Evolutionary conservation across 2,329 filamentous ascomycete species (phyloP).

Genomic region (Triangularia verruculosa): DNA sequence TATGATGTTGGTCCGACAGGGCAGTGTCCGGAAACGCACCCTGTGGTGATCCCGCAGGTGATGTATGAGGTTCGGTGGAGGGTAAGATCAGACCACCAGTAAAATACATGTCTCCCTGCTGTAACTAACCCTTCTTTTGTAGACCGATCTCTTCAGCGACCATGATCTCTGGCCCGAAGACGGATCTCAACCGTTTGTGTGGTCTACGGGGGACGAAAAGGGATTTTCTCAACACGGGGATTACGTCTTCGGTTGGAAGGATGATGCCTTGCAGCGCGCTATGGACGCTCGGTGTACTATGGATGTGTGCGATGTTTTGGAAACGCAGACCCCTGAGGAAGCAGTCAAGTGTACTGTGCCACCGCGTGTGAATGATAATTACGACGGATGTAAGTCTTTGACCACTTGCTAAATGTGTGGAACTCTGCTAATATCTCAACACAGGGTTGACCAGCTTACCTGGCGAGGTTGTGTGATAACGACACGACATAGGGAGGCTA

Average conservation of each 20-base stretch:
- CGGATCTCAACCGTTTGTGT: slow-evolving; percentile 19
- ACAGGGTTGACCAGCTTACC: slow-evolving; percentile 2
- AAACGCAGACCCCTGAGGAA: slow-evolving; percentile 19
- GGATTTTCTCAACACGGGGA: slow-evolving; percentile 21
- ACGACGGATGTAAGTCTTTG: slow-evolving; percentile 26
- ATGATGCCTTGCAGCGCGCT: slow-evolving; percentile 14
- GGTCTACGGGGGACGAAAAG: slow-evolving; percentile 29
- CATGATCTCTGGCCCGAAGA: slow-evolving; percentile 14
- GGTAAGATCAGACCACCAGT: no score
- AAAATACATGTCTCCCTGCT: no score
- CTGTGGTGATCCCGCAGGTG: slow-evolving; percentile 39
- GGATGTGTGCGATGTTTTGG: slow-evolving; percentile 12
- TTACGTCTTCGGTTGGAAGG: slow-evolving; percentile 21
- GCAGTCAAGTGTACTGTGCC: slow-evolving; percentile 17
- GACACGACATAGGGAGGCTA: no score
- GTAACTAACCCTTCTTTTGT: background rate
- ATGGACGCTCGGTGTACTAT: slow-evolving; percentile 18
- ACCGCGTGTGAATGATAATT: slow-evolving; percentile 13
- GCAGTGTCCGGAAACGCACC: slow-evolving; percentile 37
- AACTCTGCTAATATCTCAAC: background rate
- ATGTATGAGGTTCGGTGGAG: slow-evolving; percentile 35
- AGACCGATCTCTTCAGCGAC: slow-evolving; percentile 15
- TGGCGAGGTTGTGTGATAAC: background rate
- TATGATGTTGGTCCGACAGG: slow-evolving; percentile 14
- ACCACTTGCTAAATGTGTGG: background rate